Evolutionary conservation across 129 eudicot genomes (phyloP), one percentile per base, ranked within the genome.

Genomic region (Cynara cardunculus): DNA sequence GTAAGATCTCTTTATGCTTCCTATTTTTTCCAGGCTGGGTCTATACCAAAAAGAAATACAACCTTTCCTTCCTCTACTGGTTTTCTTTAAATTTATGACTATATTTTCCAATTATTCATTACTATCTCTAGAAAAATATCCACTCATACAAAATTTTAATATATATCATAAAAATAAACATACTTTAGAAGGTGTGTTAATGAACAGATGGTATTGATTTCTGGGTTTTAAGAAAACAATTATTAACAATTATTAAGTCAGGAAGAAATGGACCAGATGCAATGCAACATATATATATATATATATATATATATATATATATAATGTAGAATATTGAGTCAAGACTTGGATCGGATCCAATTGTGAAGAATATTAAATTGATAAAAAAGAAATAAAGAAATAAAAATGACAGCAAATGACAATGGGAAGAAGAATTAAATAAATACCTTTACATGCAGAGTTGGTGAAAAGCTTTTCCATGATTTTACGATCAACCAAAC

Each of bases 361-460:
- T 62, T 19, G 68, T 53, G 64, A 53, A 53, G 64, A 41, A 39
- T 27, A 75, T 49, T 25, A 25, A 49, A 14, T 46, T 49, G 14
- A 7, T 22, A 61, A 41, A 41, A 9, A 0, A 67, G 25, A 16
- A 59, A 16, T 70, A 19, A 72, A 0, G 27, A 62, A 71, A 41
- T 24, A 27, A 25, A 25, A 24, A 68, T 28, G 73, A 61, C 39
- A 79, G 70, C 12, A 83, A 72, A 25, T 22, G 10, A 41, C 66
- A 18, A 18, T 67, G 62, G 1, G 62, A 16, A 12, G n/a, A 32
- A 11, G 27, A 32, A 19, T 65, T 13, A 69, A 59, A 37, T 0
- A 66, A 24, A 25, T 80, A 90, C 95, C 95, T 86, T 84, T 85
- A 72, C 85, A 88, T 71, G 92, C 88, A 88, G 92, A 90, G 81